Conservation (phyloP, 768 basidiomycete species). For the Candolleomyces efflorescens region DNA sequence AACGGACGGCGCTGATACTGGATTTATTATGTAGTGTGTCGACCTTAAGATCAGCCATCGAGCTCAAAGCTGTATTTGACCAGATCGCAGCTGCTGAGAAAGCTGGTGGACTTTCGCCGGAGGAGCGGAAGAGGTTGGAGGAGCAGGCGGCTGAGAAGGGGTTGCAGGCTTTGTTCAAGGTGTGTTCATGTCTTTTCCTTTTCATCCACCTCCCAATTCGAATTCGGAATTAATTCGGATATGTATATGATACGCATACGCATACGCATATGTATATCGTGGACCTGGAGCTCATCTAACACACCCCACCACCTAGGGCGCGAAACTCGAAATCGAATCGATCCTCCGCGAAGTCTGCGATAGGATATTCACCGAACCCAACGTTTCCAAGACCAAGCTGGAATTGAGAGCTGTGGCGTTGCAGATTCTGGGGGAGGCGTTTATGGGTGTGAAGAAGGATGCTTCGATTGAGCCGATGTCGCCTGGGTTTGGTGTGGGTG, state of each 20-base stretch:
- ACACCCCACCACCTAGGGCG: no score
- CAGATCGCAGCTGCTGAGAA: constrained; percentile 90
- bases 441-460: constrained; percentile 65
- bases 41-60: constrained; percentile 80
- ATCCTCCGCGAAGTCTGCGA: constrained; percentile 88
- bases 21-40: constrained; percentile 81
- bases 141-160: constrained; percentile 95
- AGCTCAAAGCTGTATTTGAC: constrained; percentile 86
- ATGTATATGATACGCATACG: no score
- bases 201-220: no score
- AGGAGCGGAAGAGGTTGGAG: constrained; percentile 79
- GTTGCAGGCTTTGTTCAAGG: constrained; percentile 87
- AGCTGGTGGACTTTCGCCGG: constrained; percentile 61
- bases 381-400: constrained; percentile 52
- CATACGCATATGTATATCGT: no score
- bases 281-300: no score
- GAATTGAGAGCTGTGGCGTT: constrained; percentile 75
- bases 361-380: constrained; percentile 60
- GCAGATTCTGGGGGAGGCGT: constrained; percentile 83
- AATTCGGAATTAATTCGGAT: no score
- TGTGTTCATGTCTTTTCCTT: constrained; percentile 16
- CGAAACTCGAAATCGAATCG: constrained; percentile 89
- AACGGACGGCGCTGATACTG: no score
- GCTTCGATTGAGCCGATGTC: constrained; percentile 20
- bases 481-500: neutral